Evolutionary conservation across 1,284 basidiomycete genomes (phyloP).

Genomic region (Pascua sp.): DNA sequence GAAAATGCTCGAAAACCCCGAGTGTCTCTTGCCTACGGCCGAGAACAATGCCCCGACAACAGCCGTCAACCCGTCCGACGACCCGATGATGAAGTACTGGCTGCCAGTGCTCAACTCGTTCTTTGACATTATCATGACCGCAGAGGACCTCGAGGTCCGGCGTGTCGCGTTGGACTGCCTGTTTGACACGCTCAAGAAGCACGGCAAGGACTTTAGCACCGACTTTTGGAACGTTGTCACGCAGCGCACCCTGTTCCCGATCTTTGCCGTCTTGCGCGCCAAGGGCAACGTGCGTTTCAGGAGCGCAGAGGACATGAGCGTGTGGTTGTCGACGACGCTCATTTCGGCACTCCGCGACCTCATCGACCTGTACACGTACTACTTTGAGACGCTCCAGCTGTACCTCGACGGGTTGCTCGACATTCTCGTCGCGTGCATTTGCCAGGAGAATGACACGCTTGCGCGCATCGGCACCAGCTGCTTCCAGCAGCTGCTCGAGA

Average conservation of each 20-base stretch:
- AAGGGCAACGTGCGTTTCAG: conserved; percentile 77
- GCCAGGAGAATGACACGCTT: conserved; percentile 98
- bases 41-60: conserved; percentile 8
- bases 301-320: conserved; percentile 98
- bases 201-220: conserved; percentile 79
- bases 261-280: conserved; percentile 81
- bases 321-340: conserved; percentile 99
- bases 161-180: conserved; percentile 92
- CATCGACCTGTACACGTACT: conserved; percentile 93
- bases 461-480: conserved; percentile 98
- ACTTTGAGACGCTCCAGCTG: conserved; percentile 86
- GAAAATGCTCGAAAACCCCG: conserved; percentile 80
- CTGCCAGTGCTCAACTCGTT: conserved; percentile 94
- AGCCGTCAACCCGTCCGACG: conserved; percentile 55
- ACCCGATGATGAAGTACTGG: conserved; percentile 93
- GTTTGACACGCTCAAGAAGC: conserved; percentile 88
- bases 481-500: conserved; percentile 91
- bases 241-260: conserved; percentile 95
- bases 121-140: conserved; percentile 99
- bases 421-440: conserved; percentile 93
- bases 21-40: conserved; percentile 62
- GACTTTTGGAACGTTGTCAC: conserved; percentile 99
- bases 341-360: conserved; percentile 95
- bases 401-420: conserved; percentile 89
- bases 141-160: conserved; percentile 96